Percentiles rank a stretch among this genome's conserved stretches.
Conservation (phyloP, 1,284 basidiomycete species). For the Ustilago tritici region DNA sequence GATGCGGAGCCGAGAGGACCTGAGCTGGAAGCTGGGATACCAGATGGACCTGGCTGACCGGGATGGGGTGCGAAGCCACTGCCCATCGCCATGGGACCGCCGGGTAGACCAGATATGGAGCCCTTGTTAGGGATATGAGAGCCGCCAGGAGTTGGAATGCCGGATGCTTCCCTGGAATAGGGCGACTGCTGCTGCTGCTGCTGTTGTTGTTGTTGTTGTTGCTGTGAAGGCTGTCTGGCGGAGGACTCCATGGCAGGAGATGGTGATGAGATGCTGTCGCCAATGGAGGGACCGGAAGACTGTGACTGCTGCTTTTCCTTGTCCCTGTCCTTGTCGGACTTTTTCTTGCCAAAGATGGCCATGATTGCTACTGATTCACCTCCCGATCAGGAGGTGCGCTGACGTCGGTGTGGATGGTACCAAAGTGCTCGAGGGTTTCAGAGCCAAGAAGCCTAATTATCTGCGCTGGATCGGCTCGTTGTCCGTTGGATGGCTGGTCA, state of each 20-base stretch:
- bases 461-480: background rate
- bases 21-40: slow-evolving; percentile 30
- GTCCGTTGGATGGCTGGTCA: background rate
- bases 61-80: slow-evolving; percentile 36
- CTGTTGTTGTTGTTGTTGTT: slow-evolving; percentile 29
- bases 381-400: background rate
- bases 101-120: slow-evolving; percentile 44
- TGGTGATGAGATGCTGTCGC: slow-evolving; percentile 43
- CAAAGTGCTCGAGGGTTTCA: background rate
- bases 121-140: slow-evolving; percentile 52
- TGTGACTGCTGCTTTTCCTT: slow-evolving; percentile 27
- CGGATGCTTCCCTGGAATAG: slow-evolving; percentile 24
- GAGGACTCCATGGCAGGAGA: slow-evolving; percentile 45
- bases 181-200: slow-evolving; percentile 41
- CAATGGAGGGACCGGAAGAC: slow-evolving; percentile 25
- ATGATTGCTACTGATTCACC: slow-evolving; percentile 23
- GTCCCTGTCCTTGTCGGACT: slow-evolving; percentile 59
- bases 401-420: background rate
- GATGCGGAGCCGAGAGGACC: slow-evolving; percentile 55
- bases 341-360: slow-evolving; percentile 68
- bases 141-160: slow-evolving; percentile 36
- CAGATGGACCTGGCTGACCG: slow-evolving; percentile 30
- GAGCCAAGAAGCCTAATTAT: no score
- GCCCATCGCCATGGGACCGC: slow-evolving; percentile 39
- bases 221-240: slow-evolving; percentile 18